These are phyloP conservation scores for Peronospora tabacina DNA, from an alignment of 352 stramenopile species.

Conservation along the genomic window DNA sequence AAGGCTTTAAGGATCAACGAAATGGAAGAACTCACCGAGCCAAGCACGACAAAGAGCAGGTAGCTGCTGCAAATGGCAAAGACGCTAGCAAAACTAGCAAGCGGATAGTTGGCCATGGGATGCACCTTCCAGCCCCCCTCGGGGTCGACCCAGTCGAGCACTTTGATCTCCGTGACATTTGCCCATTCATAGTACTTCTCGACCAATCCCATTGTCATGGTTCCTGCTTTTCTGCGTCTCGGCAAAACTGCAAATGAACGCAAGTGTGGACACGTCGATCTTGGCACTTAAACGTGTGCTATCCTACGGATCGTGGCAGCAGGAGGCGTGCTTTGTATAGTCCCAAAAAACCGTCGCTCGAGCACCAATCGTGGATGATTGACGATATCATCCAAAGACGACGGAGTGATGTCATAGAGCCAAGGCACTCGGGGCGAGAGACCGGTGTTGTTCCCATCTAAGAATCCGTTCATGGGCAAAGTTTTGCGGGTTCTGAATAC, in stretches of 20 bases:
- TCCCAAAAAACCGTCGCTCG: not conserved
- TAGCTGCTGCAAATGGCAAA: slow-evolving; percentile 57
- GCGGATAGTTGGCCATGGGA: slow-evolving; percentile 55
- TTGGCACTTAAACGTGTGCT: too few relatives aligned
- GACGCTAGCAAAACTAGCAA: slow-evolving; percentile 50
- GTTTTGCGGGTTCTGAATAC: not conserved
- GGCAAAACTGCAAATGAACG: not conserved
- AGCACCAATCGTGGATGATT: slow-evolving; percentile 15
- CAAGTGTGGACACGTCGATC: not conserved
- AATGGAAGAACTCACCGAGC: slow-evolving; percentile 25
- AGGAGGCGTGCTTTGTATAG: slow-evolving; percentile 2
- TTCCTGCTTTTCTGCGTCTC: not conserved
- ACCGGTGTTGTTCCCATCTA: slow-evolving; percentile 18
- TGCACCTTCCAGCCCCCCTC: slow-evolving; percentile 48
- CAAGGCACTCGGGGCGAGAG: not conserved
- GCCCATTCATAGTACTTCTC: slow-evolving; percentile 51
- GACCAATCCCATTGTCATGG: slow-evolving; percentile 29
- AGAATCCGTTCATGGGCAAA: not conserved
- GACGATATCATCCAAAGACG: slow-evolving; percentile 3
- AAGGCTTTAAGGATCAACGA: slow-evolving; percentile 9
- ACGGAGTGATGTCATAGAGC: slow-evolving; percentile 20
- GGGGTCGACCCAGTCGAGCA: slow-evolving; percentile 62
- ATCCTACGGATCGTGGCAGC: too few relatives aligned
- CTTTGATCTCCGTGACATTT: slow-evolving; percentile 34
- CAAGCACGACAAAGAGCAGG: slow-evolving; percentile 57